Base-by-base conservation (phyloP, 768 basidiomycete species). In the Lactarius akahatsu region DNA sequence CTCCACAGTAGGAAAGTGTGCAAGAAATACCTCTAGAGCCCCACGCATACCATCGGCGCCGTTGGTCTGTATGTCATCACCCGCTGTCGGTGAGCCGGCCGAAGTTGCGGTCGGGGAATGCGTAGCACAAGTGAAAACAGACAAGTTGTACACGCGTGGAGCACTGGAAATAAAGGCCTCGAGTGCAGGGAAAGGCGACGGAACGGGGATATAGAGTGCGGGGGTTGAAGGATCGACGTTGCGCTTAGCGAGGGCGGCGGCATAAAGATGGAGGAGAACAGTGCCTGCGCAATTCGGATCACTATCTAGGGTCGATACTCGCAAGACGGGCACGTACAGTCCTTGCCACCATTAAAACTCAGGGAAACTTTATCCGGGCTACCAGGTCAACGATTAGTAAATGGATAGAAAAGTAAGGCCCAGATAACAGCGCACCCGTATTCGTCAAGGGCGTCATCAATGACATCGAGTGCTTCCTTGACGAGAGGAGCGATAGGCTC, bases 331-430 rank as follows among this genome's bases (percentile, higher is more conserved):
- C 28, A 80, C 88, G 71, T 72, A 96, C 97, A 99, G 74, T 99
- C 97, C 76, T 99, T 99, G 61, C 97, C 97, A 11, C 97, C 97
- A 71, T 98, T 99, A 80, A 98, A 99, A 77, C 95, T 97, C 66
- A 99, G 81, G 3, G 95, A 89, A 4, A 95, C 78, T 63, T 82
- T 80, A 41, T 89, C 85, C 5, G 57, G 59, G 38, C 67, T 75
- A 64, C 64, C 61, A 61, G 61, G 43, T 67, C 40, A 4, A 28
- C 52, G 28, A 26, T 56, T 57, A 66, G 47, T 67, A 70, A 63
- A 23, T 52, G 30, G 50, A 15, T 55, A 7, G 36, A 28, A 57
- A 62, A 30, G 38, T n/a, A 32, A 56, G 30, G n/a, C 56, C 26
- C 56, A 36, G 57, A 62, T 57, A 38, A 71, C 54, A 68, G 83